Conservation (phyloP, 2,329 filamentous ascomycete genomes). For the Byssochlamys sp. region DNA sequence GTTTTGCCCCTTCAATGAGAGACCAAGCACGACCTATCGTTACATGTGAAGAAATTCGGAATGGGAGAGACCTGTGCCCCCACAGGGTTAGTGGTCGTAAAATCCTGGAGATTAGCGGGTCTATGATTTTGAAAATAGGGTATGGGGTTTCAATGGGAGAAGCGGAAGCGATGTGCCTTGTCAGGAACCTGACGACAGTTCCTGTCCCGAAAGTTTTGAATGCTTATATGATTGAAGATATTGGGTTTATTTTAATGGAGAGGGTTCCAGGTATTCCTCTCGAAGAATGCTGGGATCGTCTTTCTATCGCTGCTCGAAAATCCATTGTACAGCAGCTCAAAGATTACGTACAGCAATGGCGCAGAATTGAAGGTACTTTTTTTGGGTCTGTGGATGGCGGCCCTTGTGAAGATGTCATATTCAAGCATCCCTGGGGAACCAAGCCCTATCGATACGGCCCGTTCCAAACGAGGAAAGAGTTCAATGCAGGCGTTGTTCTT, state of each 20-base stretch:
- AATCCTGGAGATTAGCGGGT: too few relatives aligned
- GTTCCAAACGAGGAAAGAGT: neutral
- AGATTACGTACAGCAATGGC: neutral
- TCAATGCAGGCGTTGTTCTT: neutral
- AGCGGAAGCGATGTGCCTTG: too few relatives aligned
- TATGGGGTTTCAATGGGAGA: too few relatives aligned
- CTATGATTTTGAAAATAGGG: too few relatives aligned
- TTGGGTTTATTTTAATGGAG: too few relatives aligned
- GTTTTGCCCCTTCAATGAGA: neutral
- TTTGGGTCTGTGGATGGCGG: slow-evolving; percentile 9
- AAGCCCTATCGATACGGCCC: slow-evolving; percentile 8
- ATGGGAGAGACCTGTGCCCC: neutral
- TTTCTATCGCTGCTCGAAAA: neutral
- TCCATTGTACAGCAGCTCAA: neutral
- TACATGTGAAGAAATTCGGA: neutral
- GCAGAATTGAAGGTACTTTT: slow-evolving; percentile 5
- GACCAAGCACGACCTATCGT: neutral
- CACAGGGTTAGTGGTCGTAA: too few relatives aligned
- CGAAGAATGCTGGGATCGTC: too few relatives aligned
- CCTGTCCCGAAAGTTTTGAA: too few relatives aligned
- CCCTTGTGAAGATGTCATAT: slow-evolving; percentile 9
- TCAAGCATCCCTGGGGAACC: slow-evolving; percentile 11
- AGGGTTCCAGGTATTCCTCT: too few relatives aligned
- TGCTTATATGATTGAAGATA: too few relatives aligned
- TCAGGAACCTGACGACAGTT: too few relatives aligned